Evolutionary conservation across 345 rosid genomes (phyloP), one percentile per base, ranked within the genome.

Genomic region (Lumnitzera racemosa): DNA sequence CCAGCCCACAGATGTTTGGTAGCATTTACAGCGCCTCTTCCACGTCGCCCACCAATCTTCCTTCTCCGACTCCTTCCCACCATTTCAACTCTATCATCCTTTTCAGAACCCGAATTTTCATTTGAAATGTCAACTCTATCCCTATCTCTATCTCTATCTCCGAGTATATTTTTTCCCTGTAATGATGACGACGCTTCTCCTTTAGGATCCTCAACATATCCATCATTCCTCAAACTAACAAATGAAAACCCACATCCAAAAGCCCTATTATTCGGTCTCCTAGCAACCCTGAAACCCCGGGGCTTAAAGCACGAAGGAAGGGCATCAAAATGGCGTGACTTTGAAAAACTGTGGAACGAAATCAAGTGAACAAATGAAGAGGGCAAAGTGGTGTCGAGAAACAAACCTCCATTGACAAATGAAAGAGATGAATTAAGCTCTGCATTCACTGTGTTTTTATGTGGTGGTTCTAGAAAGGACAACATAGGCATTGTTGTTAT

Each of bases 1-100:
- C 98, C 98, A 43, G 96, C 85, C 87, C 85, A 85, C 3, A 91
- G 83, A 78, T 91, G 98, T 64, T 80, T 87, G 43, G 89, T 63
- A 47, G 90, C 82, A 71, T 91, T 91, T 65, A 87, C 64, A 29
- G 95, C 86, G 46, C 78, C 79, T 1, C 76, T 62, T 58, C 67
- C 60, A 9, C 66, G 16, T 53, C 70, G 47, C 76, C 57, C 58
- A 63, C 59, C 50, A 60, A 69, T 65, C 66, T 65, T 53, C 54
- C 67, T 61, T 62, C 48, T 60, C 61, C 66, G 46, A 65, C 67
- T 6, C 68, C 59, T 53, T 64, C 49, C 47, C 70, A 49, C 49
- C 72, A 43, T 36, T 1, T 53, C 74, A 55, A 61, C 63, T n/a
- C 61, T 68, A 24, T 67, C 64, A 31, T 64, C 70, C 61, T 55